Evolutionary conservation across 179 eudicot species (phyloP).

Genomic region (Dionaea muscipula): DNA sequence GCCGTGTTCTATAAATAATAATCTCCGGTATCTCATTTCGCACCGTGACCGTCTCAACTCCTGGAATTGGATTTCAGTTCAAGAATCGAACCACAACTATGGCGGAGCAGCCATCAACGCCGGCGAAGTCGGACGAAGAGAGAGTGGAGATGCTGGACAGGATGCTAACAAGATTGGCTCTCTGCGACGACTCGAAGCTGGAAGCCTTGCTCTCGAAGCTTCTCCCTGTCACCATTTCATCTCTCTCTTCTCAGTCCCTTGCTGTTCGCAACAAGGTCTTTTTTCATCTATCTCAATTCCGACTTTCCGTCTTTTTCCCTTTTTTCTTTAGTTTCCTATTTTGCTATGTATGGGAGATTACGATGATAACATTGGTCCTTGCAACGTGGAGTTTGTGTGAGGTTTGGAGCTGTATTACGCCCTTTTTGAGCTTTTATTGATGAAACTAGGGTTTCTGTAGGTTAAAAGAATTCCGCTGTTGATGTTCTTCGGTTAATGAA

Average conservation of each 20-base stretch:
- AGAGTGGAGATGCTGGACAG: conserved; percentile 61
- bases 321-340: not conserved
- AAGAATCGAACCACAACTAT: not conserved
- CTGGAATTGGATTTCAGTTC: too few species aligned
- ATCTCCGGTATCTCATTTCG: too few species aligned
- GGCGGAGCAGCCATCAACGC: not conserved
- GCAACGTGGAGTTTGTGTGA: not conserved
- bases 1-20: too few species aligned
- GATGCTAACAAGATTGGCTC: conserved; percentile 80
- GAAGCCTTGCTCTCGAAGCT: conserved; percentile 62
- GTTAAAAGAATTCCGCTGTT: not conserved
- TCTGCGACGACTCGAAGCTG: conserved; percentile 76
- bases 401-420: not conserved
- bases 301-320: not conserved
- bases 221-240: conserved; percentile 66
- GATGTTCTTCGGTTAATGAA: too few species aligned
- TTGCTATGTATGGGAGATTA: not conserved
- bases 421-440: not conserved
- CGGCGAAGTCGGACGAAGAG: conserved; percentile 49
- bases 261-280: conserved; percentile 63
- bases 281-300: not conserved
- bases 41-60: too few species aligned
- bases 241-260: conserved; percentile 46
- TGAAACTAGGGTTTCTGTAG: conserved; percentile 4
- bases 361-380: not conserved